Evolutionary conservation across 441 rosid species (phyloP).

Genomic region (Mallotus repandus): DNA sequence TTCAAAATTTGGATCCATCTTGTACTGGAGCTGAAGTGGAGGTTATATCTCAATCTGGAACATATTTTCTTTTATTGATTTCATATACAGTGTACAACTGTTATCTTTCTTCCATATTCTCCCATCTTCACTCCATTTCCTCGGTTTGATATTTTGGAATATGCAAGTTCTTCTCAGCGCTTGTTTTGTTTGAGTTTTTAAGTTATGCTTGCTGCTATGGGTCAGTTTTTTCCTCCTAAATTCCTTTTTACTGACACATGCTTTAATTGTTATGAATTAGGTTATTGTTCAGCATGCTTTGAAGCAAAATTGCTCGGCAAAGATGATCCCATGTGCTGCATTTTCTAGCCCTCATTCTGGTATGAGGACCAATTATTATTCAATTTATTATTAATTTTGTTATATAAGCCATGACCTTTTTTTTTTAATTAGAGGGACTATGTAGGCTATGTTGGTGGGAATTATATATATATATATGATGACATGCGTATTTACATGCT

Average conservation of each 20-base stretch:
- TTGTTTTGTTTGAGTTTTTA: conserved; percentile 15
- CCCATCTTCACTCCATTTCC: neutral
- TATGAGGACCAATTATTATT: conserved; percentile 23
- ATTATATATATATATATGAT: neutral
- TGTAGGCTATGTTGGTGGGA: neutral
- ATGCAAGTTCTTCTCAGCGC: neutral
- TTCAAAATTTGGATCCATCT: conserved; percentile 73
- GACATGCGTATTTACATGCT: no score
- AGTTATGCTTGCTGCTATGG: conserved; percentile 3
- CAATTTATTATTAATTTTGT: neutral
- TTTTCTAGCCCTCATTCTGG: conserved; percentile 55
- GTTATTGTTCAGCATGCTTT: conserved; percentile 66
- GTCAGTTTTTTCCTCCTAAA: conserved; percentile 4
- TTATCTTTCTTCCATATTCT: neutral
- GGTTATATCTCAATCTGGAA: conserved; percentile 39
- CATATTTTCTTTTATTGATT: neutral
- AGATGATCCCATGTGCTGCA: conserved; percentile 54
- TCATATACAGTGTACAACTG: neutral
- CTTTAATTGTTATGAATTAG: conserved; percentile 36
- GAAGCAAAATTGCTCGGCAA: conserved; percentile 59
- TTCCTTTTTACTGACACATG: neutral
- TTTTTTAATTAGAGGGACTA: neutral
- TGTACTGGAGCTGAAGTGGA: conserved; percentile 64
- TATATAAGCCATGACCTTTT: neutral
- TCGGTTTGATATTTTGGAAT: neutral